Evolutionary conservation across 2,329 filamentous ascomycete species (phyloP), one percentile per base, ranked within the genome.

Genomic region (Colletotrichum sp.): DNA sequence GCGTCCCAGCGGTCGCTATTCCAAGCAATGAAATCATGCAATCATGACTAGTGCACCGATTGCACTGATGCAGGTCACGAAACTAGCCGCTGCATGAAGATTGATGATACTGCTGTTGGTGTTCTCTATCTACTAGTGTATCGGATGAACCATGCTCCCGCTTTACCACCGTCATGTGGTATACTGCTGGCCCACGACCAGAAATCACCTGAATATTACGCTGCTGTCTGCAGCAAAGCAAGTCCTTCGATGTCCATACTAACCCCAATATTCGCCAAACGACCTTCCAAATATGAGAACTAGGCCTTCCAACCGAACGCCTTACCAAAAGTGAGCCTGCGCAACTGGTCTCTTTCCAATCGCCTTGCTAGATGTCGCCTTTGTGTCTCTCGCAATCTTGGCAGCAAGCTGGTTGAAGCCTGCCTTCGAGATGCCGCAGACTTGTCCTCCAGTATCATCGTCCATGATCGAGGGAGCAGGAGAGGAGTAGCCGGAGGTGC

Each of bases 341-440:
- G n/a, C 36, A n/a, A 32, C 28, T 22, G 9, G 44, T 30, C 32
- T 7, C 34, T 74, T 65, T 52, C 30, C 32, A 36, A 34, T n/a
- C 13, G 59, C 4, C 36, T 60, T 65, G 8, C 16, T 48, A 27
- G 22, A 12, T 6, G 32, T 13, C 13, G 57, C 57, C 27, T 3
- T 36, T 27, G 36, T 73, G 28, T 52, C 34, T 9, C 36, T 55
- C n/a, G 19, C 48, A 4, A 76, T 72, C 9, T 16, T 32, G 9
- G 74, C 48, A 16, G 59, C 28, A 28, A 76, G 74, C n/a, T 34
- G 52, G 34, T 74, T 73, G 70, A 74, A 76, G 8, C 48, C 34
- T 4, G 74, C 39, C 28, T 74, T 76, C 5, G 74, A 59, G 11
- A 74, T 74, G 28, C 65, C 70, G 12, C 28, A 27, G n/a, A 69